Conservation (phyloP, 179 eudicot species). For the Carnegiea gigantea region DNA sequence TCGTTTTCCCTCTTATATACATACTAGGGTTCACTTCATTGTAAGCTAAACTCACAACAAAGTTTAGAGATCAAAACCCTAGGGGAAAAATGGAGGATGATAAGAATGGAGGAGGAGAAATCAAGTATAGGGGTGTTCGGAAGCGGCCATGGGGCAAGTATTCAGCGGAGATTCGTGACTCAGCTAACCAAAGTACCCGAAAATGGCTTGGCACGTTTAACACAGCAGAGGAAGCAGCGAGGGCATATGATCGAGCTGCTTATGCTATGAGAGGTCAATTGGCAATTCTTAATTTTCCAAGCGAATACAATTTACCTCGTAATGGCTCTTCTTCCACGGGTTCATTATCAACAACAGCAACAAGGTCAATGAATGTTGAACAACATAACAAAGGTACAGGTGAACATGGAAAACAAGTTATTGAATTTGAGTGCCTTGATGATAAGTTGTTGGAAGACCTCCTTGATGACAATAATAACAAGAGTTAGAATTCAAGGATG, state of each 20-base stretch:
- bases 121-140: conserved; percentile 56
- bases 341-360: conserved; percentile 17
- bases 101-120: conserved; percentile 34
- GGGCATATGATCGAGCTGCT: conserved; percentile 61
- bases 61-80: too few species aligned
- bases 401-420: conserved; percentile 22
- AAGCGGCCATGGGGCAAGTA: conserved; percentile 54
- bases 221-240: conserved; percentile 56
- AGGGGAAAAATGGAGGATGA: conserved; percentile 24
- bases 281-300: conserved; percentile 54
- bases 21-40: conserved; percentile 11
- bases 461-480: conserved; percentile 38
- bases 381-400: background rate
- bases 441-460: conserved; percentile 57
- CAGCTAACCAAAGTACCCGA: conserved; percentile 44
- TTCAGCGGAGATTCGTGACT: conserved; percentile 55
- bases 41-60: background rate
- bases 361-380: conserved; percentile 12
- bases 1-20: background rate
- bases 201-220: conserved; percentile 61
- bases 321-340: conserved; percentile 6
- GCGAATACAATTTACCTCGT: conserved; percentile 37
- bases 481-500: background rate
- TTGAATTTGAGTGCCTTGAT: conserved; percentile 56
- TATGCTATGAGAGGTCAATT: conserved; percentile 54